Evolutionary conservation across 228 moss, liverwort and hornwort genomes (phyloP), one percentile per base, ranked within the genome.

Genomic region (Sphagnum magellanicum): DNA sequence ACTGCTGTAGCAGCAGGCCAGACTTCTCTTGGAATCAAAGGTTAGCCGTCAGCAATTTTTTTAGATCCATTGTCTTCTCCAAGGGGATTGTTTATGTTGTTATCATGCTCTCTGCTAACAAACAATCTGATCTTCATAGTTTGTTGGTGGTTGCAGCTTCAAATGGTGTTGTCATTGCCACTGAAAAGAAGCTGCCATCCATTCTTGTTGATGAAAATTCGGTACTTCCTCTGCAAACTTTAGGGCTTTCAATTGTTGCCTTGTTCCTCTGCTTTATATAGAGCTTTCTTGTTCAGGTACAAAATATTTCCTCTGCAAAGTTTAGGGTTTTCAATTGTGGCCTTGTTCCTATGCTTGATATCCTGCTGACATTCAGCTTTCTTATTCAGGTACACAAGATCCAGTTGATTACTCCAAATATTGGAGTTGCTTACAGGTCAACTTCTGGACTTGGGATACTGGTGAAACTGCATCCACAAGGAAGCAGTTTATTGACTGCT

Each of bases 1-100:
- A 92, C 92, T 91, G 96, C 96, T 61, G 96, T 96, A 49, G 96
- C 92, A 77, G 96, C 91, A 16, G 92, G 96, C 17, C 96, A 92
- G 75, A 96, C 96, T 55, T 97, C 96, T 49, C 89, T 97, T 8
- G 96, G 93, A 50, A 91, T 93, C 63, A 93, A 81, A 93, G 94
- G 94, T 94, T 59, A 67, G 17, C 16, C 51, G 50, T 55, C 12
- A 55, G 1, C 8, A 8, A 8, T 55, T 12, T 47, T 6, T 32
- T 50, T 5, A 48, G 11, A 16, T 17, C 65, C 65, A 6, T 53
- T 49, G 4, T 67, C 12, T 50, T 13, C 52, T 50, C 16, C 0
- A 16, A 5, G 51, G 67, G 32, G 51, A 14, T 32, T 32, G 32
- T 32, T 2, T 32, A 32, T 32, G 32, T 32, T 32, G 32, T 32